Percentiles rank a stretch among this genome's conserved stretches.
Conservation (phyloP, 2,329 filamentous ascomycete genomes). For the Fusarium burgessii region DNA sequence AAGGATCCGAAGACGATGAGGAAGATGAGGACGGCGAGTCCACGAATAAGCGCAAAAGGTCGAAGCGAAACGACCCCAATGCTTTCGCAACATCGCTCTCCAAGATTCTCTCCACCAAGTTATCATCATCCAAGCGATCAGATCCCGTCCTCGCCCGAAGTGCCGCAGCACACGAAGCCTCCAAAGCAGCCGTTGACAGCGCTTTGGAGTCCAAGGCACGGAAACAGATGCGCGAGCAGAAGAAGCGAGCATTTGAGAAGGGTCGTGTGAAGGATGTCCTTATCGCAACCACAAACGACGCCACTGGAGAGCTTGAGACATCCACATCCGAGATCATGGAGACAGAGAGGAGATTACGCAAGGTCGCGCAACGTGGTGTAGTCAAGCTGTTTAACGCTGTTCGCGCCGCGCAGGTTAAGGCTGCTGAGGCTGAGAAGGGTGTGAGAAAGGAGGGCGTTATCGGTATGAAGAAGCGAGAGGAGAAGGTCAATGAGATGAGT, state of each 20-base stretch:
- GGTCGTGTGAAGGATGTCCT: conserved; percentile 90
- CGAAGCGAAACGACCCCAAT: conserved; percentile 90
- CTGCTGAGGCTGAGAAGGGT: conserved; percentile 78
- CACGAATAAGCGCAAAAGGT: conserved; percentile 60
- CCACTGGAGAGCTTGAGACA: conserved; percentile 55
- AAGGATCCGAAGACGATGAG: conserved; percentile 53
- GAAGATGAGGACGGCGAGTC: conserved; percentile 54
- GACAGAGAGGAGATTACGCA: conserved; percentile 82
- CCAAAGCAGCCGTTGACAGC: conserved; percentile 77
- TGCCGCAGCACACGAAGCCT: conserved; percentile 77
- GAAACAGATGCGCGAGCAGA: conserved; percentile 82
- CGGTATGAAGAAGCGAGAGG: conserved; percentile 82
- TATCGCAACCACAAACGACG: conserved; percentile 68
- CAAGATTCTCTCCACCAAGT: conserved; percentile 91
- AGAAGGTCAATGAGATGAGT: conserved; percentile 94
- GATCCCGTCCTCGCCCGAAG: conserved; percentile 94
- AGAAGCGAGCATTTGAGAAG: conserved; percentile 82
- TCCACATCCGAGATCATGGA: conserved; percentile 70
- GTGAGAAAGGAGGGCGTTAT: conserved; percentile 79
- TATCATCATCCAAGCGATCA: conserved; percentile 81
- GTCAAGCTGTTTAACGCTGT: conserved; percentile 98
- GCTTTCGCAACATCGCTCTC: conserved; percentile 94
- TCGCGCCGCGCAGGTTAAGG: conserved; percentile 90
- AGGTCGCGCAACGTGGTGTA: conserved; percentile 92
- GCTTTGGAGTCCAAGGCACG: conserved; percentile 86